A percentile compares a stretch with the other conserved stretches of the same genome.
Conservation (phyloP, 805 yeast genomes). For the Metschnikowia drakensbergensis region DNA sequence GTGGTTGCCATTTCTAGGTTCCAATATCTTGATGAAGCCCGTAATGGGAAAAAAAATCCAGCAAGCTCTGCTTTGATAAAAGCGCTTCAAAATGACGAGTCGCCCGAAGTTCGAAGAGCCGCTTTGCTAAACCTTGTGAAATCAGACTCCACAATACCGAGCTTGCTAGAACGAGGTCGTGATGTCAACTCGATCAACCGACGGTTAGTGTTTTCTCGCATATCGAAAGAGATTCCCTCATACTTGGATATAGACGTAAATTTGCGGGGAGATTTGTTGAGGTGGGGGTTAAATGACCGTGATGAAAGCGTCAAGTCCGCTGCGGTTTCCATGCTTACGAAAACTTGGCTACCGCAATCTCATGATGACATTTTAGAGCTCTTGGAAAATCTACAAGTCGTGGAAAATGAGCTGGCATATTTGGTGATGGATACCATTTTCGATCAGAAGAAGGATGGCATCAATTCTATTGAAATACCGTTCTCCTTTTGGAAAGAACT, state of each 20-base stretch:
- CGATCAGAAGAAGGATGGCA: slow-evolving; percentile 57
- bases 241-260: slow-evolving; percentile 43
- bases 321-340: slow-evolving; percentile 64
- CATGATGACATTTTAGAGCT: slow-evolving; percentile 70
- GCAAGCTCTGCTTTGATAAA: slow-evolving; percentile 31
- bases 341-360: slow-evolving; percentile 66
- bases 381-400: slow-evolving; percentile 66
- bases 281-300: slow-evolving; percentile 87
- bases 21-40: slow-evolving; percentile 45
- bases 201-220: slow-evolving; percentile 63
- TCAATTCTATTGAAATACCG: slow-evolving; percentile 56
- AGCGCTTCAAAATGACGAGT: slow-evolving; percentile 72
- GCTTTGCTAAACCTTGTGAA: slow-evolving; percentile 69
- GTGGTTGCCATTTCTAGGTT: slow-evolving; percentile 73
- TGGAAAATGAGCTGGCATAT: slow-evolving; percentile 64
- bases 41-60: slow-evolving; percentile 14
- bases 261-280: slow-evolving; percentile 61
- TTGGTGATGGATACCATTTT: slow-evolving; percentile 63
- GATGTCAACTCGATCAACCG: slow-evolving; percentile 73
- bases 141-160: slow-evolving; percentile 48
- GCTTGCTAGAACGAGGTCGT: slow-evolving; percentile 73
- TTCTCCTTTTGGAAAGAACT: slow-evolving; percentile 64
- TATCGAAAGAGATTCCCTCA: slow-evolving; percentile 64
- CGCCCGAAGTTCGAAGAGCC: slow-evolving; percentile 86
- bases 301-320: slow-evolving; percentile 71